These are phyloP conservation scores for Syzygium malaccense DNA, from an alignment of 441 rosid genomes.

Conservation along the genomic window DNA sequence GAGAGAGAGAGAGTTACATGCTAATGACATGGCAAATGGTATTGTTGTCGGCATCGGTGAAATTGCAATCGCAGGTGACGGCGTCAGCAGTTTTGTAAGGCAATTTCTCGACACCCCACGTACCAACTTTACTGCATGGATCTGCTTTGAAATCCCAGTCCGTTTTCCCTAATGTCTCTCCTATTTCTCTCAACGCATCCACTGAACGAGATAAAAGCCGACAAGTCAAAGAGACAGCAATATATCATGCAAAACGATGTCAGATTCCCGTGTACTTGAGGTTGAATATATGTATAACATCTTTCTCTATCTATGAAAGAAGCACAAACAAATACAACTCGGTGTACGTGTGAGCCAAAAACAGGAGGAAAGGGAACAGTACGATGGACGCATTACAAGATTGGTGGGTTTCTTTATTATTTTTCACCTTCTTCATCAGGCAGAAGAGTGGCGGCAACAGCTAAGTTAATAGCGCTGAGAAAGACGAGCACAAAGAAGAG, in stretches of 20 bases:
- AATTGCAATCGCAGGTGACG: conserved; percentile 21
- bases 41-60: conserved; percentile 19
- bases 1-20: conserved; percentile 20
- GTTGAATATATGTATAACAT: not conserved
- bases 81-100: not conserved
- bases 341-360: not conserved
- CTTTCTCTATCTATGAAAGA: not conserved
- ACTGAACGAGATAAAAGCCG: not conserved
- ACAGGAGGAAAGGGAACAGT: not conserved
- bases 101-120: conserved; percentile 18
- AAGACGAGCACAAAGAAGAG: not conserved
- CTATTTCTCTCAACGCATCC: not conserved
- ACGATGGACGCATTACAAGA: not conserved
- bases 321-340: not conserved
- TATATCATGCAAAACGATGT: not conserved
- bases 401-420: no score
- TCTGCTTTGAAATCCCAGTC: no score
- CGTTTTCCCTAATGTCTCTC: not conserved
- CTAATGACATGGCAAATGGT: conserved; percentile 37
- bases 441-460: conserved; percentile 16
- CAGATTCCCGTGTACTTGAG: not conserved
- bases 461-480: conserved; percentile 6
- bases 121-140: not conserved
- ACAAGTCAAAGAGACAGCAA: not conserved
- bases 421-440: conserved; percentile 33